Evolutionary conservation across 805 yeast species (phyloP), one percentile per base, ranked within the genome.

Genomic region (Saccharomycopsis fermentans): DNA sequence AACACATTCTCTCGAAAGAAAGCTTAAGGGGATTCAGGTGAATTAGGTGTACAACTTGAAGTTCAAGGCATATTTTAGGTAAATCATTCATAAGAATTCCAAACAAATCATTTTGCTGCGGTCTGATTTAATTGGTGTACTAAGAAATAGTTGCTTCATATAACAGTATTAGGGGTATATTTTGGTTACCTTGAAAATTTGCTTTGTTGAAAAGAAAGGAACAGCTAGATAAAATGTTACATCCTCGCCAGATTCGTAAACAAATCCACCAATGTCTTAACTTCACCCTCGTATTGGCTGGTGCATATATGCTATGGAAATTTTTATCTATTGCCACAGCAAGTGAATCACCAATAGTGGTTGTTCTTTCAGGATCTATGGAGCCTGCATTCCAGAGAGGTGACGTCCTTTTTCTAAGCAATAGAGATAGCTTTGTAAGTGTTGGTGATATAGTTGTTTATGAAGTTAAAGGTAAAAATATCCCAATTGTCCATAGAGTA

Each of bases 301-400:
- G 96, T 0, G 96, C 98, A 0, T 94, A 83, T 71, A 87, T 94
- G 80, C 81, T 89, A 61, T 94, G 97, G 96, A 90, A 89, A 68
- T 81, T 87, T 0, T 75, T 92, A 16, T 82, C 90, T 0, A 74
- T 92, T 3, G 75, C 83, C 1, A 78, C 97, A 11, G 83, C 89
- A 71, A 83, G 97, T 0, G 84, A 88, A 61, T 88, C 97, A 1
- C 99, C 99, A 21, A 82, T 94, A 26, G 99, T 94, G 21, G 99
- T 94, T 32, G 99, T 94, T 9, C 80, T 94, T 54, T 90, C 98
- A 1, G 99, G 99, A 5, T 92, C 98, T 1, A 94, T 94, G 99
- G 99, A 94, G 70, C 99, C 99, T 1, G 99, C 99, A 1, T 94
- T 94, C 78, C 97, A 94, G 73, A 81, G 99, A 73, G 99, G 99